Evolutionary conservation across 2,329 filamentous ascomycete genomes (phyloP), one percentile per base, ranked within the genome.

Genomic region (Botrytis squamosa): DNA sequence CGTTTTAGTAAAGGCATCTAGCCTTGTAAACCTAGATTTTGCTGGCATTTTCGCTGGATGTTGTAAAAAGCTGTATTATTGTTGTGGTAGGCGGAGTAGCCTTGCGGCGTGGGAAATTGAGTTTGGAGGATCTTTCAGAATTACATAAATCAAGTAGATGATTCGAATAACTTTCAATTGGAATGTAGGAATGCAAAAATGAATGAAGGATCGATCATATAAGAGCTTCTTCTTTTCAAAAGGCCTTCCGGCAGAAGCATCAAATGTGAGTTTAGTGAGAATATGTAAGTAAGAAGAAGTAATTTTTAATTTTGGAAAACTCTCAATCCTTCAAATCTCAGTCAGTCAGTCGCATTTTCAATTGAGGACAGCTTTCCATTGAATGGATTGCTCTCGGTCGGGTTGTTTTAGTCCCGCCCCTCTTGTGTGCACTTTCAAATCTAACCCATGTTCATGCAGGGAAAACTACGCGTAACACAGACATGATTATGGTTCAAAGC

Each of bases 1-100:
- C 20, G 96, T 99, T 85, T 99, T 99, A 70, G 95, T 97, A 83
- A 99, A 99, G 87, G 96, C 96, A 84, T 99, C 96, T 77, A 99
- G 93, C 89, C 92, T 92, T 75, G 93, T 97, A 82, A 99, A 98
- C 83, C 96, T 91, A 79, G 94, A 97, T 86, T 97, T 97, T 81
- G 91, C 85, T 77, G 95, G 87, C 96, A 98, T 98, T 2, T 65
- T 78, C 74, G 72, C 57, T 55, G 55, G 40, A 9, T 29, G 62
- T 60, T 66, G 18, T 29, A 22, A 49, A 29, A 25, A 64, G 18
- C 4, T 60, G 36, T 44, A 20, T 44, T 52, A 49, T 65, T 49
- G 18, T 66, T 33, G 55, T 70, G 52, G 63, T 44, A 25, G 59
- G 67, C 16, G 40, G 38, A 63, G 46, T 57, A 55, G 46, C 70